These are phyloP conservation scores for Tylopilus rubrobrunneus DNA, from an alignment of 768 basidiomycete species.

Conservation along the genomic window DNA sequence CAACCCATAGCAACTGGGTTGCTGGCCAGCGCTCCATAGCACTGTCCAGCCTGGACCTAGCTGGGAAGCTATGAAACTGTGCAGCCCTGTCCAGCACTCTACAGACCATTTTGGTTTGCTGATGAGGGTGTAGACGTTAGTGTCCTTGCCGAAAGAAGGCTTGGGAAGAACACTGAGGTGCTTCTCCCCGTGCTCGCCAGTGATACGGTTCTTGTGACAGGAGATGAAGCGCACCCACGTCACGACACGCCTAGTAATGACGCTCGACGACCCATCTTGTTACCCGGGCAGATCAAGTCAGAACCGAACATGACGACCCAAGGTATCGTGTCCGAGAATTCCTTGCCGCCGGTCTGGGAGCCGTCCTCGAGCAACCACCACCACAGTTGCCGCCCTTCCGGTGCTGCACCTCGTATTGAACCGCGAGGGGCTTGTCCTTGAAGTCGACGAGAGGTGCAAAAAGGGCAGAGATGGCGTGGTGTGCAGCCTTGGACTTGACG, in stretches of 20 bases:
- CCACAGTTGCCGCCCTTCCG: slow-evolving; percentile 99
- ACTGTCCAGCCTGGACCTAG: no score
- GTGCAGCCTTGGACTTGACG: slow-evolving; percentile 94
- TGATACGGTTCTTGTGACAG: slow-evolving; percentile 92
- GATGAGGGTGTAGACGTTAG: slow-evolving; percentile 95
- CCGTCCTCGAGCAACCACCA: slow-evolving; percentile 93
- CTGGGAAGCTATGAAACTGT: no score
- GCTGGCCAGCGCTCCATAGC: no score
- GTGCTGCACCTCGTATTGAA: slow-evolving; percentile 99
- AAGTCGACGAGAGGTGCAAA: slow-evolving; percentile 78
- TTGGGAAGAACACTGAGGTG: slow-evolving; percentile 80
- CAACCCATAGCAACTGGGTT: no score
- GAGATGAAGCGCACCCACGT: slow-evolving; percentile 97
- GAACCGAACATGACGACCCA: slow-evolving; percentile 99
- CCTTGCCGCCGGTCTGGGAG: slow-evolving; percentile 90
- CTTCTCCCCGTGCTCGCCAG: slow-evolving; percentile 95
- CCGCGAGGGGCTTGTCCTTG: slow-evolving; percentile 79
- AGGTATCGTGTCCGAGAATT: slow-evolving; percentile 90
- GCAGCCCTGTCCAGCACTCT: no score
- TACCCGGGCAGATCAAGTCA: slow-evolving; percentile 89
- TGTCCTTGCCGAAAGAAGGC: slow-evolving; percentile 84
- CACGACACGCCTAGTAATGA: background rate
- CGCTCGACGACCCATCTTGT: slow-evolving; percentile 54
- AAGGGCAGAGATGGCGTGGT: slow-evolving; percentile 97
- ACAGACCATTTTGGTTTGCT: no score